Percentiles rank a stretch among this genome's conserved stretches.
Conservation (phyloP, 371 early-diverging fungal genomes). For the Ordospora colligata region DNA sequence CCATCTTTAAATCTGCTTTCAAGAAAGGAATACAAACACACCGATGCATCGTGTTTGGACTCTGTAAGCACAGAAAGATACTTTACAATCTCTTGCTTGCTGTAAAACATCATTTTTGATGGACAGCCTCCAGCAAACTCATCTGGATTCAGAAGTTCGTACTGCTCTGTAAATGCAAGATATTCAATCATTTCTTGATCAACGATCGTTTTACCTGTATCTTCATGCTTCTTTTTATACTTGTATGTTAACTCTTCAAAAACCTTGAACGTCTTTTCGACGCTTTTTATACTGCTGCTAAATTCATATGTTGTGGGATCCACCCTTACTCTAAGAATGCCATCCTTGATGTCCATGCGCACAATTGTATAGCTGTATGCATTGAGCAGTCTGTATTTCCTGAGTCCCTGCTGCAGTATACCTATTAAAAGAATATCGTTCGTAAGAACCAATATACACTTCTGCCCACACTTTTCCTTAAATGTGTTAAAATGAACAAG, state of each 20-base stretch:
- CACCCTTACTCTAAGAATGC: background rate
- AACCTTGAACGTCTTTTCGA: conserved; percentile 20
- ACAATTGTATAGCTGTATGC: conserved; percentile 27
- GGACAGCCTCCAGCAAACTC: background rate
- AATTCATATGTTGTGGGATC: conserved; percentile 11
- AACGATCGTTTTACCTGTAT: background rate
- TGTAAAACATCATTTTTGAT: background rate
- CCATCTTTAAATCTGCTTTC: conserved; percentile 13
- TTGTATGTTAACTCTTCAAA: conserved; percentile 21
- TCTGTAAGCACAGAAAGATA: background rate
- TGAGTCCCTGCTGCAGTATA: background rate
- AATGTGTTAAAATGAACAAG: conserved; percentile 23
- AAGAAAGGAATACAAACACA: conserved; percentile 18
- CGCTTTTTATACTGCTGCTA: background rate
- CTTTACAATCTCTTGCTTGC: background rate
- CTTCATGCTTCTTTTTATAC: background rate
- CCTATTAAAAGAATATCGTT: conserved; percentile 53
- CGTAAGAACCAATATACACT: conserved; percentile 26
- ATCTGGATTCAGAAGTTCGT: conserved; percentile 2
- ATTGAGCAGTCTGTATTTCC: conserved; percentile 37
- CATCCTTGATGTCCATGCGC: background rate
- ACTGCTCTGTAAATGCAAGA: conserved; percentile 33
- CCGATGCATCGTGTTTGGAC: background rate
- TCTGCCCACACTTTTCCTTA: conserved; percentile 2
- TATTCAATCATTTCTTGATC: conserved; percentile 33